A percentile compares a stretch with the other conserved stretches of the same genome.
Conservation (phyloP, 495 filamentous ascomycete genomes). For the Penicillium egyptiacum region DNA sequence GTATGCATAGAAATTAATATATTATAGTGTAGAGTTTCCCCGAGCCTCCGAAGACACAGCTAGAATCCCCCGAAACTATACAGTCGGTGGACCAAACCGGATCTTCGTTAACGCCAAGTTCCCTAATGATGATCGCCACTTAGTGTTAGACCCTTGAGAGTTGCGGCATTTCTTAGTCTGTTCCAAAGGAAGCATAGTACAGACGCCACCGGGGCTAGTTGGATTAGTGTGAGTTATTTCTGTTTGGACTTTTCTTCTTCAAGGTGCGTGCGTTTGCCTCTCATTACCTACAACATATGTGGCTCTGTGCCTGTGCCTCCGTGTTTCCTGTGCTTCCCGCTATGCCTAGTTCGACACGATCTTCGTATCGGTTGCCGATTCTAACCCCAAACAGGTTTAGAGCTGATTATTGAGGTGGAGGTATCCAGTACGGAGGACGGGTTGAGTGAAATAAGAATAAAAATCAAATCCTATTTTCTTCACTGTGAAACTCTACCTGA, state of each 20-base stretch:
- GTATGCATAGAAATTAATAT: no score
- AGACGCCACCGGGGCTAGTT: constrained; percentile 10
- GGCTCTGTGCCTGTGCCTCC: not conserved
- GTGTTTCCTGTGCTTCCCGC: not conserved
- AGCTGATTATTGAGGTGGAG: no score
- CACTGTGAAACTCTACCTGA: constrained; percentile 5
- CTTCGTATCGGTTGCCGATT: constrained; percentile 6
- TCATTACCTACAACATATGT: not conserved
- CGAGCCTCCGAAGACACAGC: not conserved
- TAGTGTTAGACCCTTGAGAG: constrained; percentile 8
- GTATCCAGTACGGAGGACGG: not conserved
- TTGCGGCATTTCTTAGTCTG: constrained; percentile 17
- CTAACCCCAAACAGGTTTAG: not conserved
- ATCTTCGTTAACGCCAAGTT: constrained; percentile 8
- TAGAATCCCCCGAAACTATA: not conserved
- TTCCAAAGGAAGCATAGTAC: constrained; percentile 1
- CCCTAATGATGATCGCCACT: constrained; percentile 11
- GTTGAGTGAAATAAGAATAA: not conserved
- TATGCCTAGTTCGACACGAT: not conserved
- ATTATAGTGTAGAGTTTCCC: not conserved
- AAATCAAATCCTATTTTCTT: not conserved
- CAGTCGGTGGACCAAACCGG: constrained; percentile 10
- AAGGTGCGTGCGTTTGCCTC: constrained; percentile 5
- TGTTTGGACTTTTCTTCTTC: not conserved
- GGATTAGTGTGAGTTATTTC: constrained; percentile 1